Conservation (phyloP, 768 basidiomycete species). For the Rhodocollybia butyracea region DNA sequence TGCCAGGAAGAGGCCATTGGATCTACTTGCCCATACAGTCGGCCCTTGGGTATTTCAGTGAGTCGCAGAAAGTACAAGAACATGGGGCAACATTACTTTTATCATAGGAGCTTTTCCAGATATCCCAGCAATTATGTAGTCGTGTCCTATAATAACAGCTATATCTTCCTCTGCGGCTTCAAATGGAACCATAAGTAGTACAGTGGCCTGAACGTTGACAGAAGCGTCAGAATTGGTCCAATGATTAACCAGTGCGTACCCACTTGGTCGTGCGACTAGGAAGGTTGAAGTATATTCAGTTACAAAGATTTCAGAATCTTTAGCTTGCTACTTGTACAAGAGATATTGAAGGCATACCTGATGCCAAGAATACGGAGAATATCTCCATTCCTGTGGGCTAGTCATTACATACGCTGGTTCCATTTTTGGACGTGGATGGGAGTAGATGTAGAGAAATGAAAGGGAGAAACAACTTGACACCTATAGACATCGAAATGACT, state of each 20-base stretch:
- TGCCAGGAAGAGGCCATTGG: constrained; percentile 71
- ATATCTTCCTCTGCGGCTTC: constrained; percentile 71
- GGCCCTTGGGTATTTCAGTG: constrained; percentile 45
- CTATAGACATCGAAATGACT: no score
- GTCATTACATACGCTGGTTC: neutral
- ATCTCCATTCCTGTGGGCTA: constrained; percentile 4
- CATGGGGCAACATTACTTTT: constrained; percentile 47
- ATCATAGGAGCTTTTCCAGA: constrained; percentile 66
- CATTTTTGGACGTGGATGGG: neutral
- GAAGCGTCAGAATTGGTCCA: constrained; percentile 17
- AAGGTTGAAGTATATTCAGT: constrained; percentile 2
- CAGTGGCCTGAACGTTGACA: constrained; percentile 56
- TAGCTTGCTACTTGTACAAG: neutral
- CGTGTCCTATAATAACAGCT: constrained; percentile 65
- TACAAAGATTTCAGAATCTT: constrained; percentile 11
- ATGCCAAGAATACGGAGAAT: constrained; percentile 70
- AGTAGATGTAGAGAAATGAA: neutral
- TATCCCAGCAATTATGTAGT: constrained; percentile 71
- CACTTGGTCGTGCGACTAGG: constrained; percentile 87
- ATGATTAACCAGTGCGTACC: neutral
- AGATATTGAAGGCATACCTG: constrained; percentile 49
- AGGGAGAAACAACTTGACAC: no score
- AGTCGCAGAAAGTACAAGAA: neutral
- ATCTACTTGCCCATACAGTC: constrained; percentile 69
- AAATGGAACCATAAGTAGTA: constrained; percentile 71